Base-by-base conservation (phyloP, 2,329 filamentous ascomycete genomes). In the Botrytis medusae region DNA sequence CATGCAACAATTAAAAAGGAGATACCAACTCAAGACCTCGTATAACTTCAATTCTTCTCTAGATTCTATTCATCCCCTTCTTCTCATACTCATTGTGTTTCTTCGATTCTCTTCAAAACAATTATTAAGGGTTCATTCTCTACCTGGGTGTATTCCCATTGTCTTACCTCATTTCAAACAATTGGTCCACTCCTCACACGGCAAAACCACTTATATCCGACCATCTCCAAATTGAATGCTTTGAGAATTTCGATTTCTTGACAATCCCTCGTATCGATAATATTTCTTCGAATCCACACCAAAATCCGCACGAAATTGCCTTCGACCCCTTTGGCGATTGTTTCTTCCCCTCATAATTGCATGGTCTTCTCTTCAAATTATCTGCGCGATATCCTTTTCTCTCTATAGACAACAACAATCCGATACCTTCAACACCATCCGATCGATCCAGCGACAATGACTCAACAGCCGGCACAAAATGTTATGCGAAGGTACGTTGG, bases 401-500 rank as follows among this genome's bases (percentile, higher is more conserved):
- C 48, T 54, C 48, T 22, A 68, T 14, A 40, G n/a, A 29, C 62
- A 29, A 67, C 48, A 14, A 42, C 34, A 42, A 59, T 46, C 34
- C 32, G 34, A 59, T 57, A 63, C 22, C 54, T 51, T 57, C 64
- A 32, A 51, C 64, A 72, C 61, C 72, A 62, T 71, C 65, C 73
- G 46, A 74, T 72, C 73, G 46, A 74, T 72, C 69, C 72, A 73
- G 74, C 71, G 48, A 74, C 67, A 74, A 82, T 82, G 80, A 77
- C 80, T 65, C 79, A 81, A 78, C 78, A 78, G 76, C 74, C 75
- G 70, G 76, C 77, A 60, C 82, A 82, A 73, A 84, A 84, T 82
- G 83, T 84, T 74, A 84, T 85, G 80, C 82, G 83, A 80, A 84
- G 83, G 83, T 81, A 78, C 72, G 80, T 79, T 63, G 34, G 54